These are phyloP conservation scores for Termitomyces sp. DNA, from an alignment of 768 basidiomycete species.

Conservation along the genomic window DNA sequence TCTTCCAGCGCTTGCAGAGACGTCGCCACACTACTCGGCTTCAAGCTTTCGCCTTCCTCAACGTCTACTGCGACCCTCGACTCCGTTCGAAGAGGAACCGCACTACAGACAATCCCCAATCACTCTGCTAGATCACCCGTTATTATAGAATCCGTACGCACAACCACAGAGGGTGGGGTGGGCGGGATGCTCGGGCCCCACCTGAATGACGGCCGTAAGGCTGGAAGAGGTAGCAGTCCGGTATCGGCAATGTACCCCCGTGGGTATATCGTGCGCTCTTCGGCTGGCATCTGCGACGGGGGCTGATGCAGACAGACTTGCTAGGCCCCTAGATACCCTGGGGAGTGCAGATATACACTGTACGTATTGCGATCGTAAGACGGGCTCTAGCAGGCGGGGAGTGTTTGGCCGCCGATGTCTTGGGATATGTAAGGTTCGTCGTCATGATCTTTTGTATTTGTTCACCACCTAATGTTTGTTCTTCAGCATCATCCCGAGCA, in stretches of 20 bases:
- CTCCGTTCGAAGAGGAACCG: too few relatives aligned
- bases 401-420: neutral
- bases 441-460: neutral
- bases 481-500: neutral
- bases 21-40: neutral
- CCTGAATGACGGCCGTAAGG: constrained; percentile 5
- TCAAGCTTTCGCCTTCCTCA: too few relatives aligned
- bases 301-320: constrained; percentile 1
- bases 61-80: too few relatives aligned
- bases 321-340: constrained; percentile 9
- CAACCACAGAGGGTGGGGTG: constrained; percentile 9
- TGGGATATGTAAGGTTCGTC: neutral
- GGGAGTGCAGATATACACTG: constrained; percentile 1
- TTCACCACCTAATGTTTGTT: neutral
- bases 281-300: constrained; percentile 9
- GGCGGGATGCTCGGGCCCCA: constrained; percentile 4
- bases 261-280: neutral
- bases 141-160: constrained; percentile 6
- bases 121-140: neutral
- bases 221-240: constrained; percentile 6
- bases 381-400: constrained; percentile 2
- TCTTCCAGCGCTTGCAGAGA: neutral
- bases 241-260: neutral
- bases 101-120: neutral
- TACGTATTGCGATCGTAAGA: constrained; percentile 4